A percentile compares a stretch with the other conserved stretches of the same genome.
Conservation (phyloP, 2,329 filamentous ascomycete species). For the Scytalidium sp. region DNA sequence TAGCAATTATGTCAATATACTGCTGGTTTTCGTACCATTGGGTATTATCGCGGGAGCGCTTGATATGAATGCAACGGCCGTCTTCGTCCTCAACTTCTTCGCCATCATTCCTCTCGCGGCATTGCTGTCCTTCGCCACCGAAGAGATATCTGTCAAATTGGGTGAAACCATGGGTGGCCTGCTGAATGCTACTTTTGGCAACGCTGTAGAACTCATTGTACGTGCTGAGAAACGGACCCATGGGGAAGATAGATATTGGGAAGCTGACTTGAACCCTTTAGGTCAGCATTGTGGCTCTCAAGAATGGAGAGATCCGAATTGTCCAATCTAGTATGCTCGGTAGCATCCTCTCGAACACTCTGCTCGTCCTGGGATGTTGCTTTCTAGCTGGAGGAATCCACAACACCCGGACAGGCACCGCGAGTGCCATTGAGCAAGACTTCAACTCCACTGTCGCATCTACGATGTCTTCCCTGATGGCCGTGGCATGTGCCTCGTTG, state of each 20-base stretch:
- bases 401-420: slow-evolving; percentile 54
- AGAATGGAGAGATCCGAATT: slow-evolving; percentile 83
- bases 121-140: slow-evolving; percentile 55
- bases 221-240: slow-evolving; percentile 10
- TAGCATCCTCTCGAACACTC: slow-evolving; percentile 89
- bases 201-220: slow-evolving; percentile 58
- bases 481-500: slow-evolving; percentile 71
- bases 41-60: slow-evolving; percentile 65
- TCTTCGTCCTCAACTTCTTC: slow-evolving; percentile 58
- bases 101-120: slow-evolving; percentile 53
- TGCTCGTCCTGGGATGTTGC: slow-evolving; percentile 81
- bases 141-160: slow-evolving; percentile 52
- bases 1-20: slow-evolving; percentile 63
- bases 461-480: slow-evolving; percentile 72
- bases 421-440: slow-evolving; percentile 60
- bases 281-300: slow-evolving; percentile 90
- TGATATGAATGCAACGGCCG: slow-evolving; percentile 47
- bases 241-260: no score
- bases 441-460: slow-evolving; percentile 78
- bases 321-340: slow-evolving; percentile 98
- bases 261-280: slow-evolving; percentile 37
- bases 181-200: slow-evolving; percentile 46
- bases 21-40: slow-evolving; percentile 74
- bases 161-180: slow-evolving; percentile 56
- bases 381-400: slow-evolving; percentile 72